Base-by-base conservation (phyloP, 345 rosid species). In the Fremontodendron californicum region DNA sequence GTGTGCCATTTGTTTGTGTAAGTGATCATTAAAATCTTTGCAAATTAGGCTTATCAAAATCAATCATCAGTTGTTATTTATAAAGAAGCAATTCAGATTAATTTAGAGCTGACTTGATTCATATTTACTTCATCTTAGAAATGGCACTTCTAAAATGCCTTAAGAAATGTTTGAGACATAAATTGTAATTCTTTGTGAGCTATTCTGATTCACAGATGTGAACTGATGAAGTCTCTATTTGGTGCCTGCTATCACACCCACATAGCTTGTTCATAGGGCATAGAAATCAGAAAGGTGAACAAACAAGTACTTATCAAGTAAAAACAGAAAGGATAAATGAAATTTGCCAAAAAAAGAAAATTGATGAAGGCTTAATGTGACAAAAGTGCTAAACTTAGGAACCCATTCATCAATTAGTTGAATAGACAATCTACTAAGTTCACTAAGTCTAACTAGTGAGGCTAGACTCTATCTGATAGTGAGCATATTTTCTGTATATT, bases 1-100 rank as follows among this genome's bases (percentile, higher is more conserved):
- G 19, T 18, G 57, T 51, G 54, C 33, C 21, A 70, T 70, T 70
- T 52, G 63, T 21, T 25, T 51, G 27, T 73, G 74, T 74, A n/a
- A 58, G 16, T 58, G 33, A 58, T 19, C 23, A 58, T 25, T 58
- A 2, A 54, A 52, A 2, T 19, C 60, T 21, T n/a, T 54, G 29
- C 13, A 54, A 54, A n/a, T 54, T 8, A 21, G 13, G 29, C 27
- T 21, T 8, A 54, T 54, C 29, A 54, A n/a, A n/a, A 54, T n/a
- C 29, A 54, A 54, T 21, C 29, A 54, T 54, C 60, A n/a, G 29
- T 9, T 21, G 25, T 54, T 8, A n/a, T 54, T n/a, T 19, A 6
- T 52, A 6, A 19, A 18, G 23, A 52, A 52, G 23, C 23, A 19
- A 51, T 18, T 54, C 27, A 2, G 27, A 54, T 54, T 7, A 54